Conservation (phyloP, 2,329 filamentous ascomycete genomes). For the Trichoderma sp. region DNA sequence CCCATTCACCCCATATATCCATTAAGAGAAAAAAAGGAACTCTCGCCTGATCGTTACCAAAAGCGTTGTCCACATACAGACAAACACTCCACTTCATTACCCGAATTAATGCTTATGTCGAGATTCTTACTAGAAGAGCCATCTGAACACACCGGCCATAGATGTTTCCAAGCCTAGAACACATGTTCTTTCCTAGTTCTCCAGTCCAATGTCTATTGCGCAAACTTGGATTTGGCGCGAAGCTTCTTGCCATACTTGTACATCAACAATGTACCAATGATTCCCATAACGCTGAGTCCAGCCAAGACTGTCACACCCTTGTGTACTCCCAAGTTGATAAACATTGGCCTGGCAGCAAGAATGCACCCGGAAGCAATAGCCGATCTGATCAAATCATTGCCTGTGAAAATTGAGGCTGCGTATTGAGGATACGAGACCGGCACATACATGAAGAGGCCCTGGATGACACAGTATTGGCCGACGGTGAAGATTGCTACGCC, state of each 20-base stretch:
- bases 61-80: not conserved
- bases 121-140: not conserved
- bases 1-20: not conserved
- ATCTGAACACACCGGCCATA: not conserved
- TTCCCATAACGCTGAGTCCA: not conserved
- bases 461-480: not conserved
- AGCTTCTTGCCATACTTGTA: slow-evolving; percentile 5
- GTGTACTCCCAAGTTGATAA: not conserved
- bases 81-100: not conserved
- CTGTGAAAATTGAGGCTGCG: slow-evolving; percentile 1
- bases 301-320: slow-evolving; percentile 3
- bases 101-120: not conserved
- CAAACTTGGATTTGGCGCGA: slow-evolving; percentile 9
- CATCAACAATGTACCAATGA: slow-evolving; percentile 1
- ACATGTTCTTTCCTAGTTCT: not conserved
- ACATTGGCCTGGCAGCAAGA: slow-evolving; percentile 8
- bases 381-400: slow-evolving; percentile 1
- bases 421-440: slow-evolving; percentile 14
- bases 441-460: slow-evolving; percentile 15
- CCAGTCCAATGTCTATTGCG: not conserved
- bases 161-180: not conserved
- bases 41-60: too few species aligned
- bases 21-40: too few species aligned
- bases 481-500: not conserved
- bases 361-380: slow-evolving; percentile 5